phyloP scores from a whole-genome alignment of 805 yeast genomes.

The Maudiozyma serrabonitensis region DNA sequence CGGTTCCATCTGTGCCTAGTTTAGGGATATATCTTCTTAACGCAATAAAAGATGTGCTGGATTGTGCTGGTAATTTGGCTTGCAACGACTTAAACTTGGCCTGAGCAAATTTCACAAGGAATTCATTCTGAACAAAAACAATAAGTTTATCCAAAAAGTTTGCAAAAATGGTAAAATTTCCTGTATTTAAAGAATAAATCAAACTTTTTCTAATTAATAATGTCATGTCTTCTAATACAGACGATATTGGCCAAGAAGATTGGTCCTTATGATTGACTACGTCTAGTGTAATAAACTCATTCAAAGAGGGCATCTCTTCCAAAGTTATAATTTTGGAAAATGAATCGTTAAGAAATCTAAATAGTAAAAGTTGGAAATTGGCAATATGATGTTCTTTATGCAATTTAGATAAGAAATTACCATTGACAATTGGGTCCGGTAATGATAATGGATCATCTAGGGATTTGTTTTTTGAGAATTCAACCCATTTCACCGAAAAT shows the following conservation, averaged over 20 bases:
- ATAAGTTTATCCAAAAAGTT: constrained; percentile 22
- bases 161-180: constrained; percentile 35
- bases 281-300: constrained; percentile 22
- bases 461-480: constrained; percentile 21
- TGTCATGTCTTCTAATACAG: constrained; percentile 79
- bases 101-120: constrained; percentile 23
- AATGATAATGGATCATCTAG: constrained; percentile 6
- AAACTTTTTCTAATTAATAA: constrained; percentile 62
- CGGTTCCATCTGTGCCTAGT: constrained; percentile 1
- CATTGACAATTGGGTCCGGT: constrained; percentile 21
- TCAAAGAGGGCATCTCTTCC: constrained; percentile 64
- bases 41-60: constrained; percentile 3
- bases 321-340: constrained; percentile 71
- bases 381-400: constrained; percentile 38
- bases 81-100: constrained; percentile 20
- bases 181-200: constrained; percentile 59
- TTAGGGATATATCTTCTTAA: constrained; percentile 21
- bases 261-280: constrained; percentile 16
- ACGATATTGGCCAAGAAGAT: constrained; percentile 51
- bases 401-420: constrained; percentile 20
- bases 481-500: constrained; percentile 58
- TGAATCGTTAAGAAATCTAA: constrained; percentile 65
- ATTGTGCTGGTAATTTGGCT: constrained; percentile 10
- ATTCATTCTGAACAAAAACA: constrained; percentile 25
- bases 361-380: constrained; percentile 52